Evolutionary conservation across 192 early-diverging fungal species (phyloP).

Genomic region (Rhizophagus sp.): DNA sequence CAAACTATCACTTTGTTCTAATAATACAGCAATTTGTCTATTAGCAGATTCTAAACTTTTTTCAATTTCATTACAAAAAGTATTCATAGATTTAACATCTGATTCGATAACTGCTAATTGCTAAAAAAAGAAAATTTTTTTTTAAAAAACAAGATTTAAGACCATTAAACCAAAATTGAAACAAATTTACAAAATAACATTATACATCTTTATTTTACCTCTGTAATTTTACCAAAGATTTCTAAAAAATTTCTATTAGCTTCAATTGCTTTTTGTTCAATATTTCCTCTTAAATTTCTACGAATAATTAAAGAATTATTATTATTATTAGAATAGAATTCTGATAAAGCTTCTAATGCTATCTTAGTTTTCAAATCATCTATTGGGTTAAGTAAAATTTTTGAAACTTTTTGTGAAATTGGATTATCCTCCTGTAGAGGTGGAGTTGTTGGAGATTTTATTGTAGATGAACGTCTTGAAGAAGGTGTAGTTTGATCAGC

Average conservation of each 20-base stretch:
- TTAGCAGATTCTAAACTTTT: constrained; percentile 54
- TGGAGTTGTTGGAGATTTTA: constrained; percentile 21
- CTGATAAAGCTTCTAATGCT: constrained; percentile 63
- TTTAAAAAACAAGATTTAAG: no score
- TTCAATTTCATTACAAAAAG: constrained; percentile 61
- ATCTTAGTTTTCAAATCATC: constrained; percentile 64
- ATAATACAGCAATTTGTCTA: constrained; percentile 57
- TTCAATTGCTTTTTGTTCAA: constrained; percentile 56
- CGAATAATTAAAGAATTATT: constrained; percentile 50
- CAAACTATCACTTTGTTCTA: constrained; percentile 66
- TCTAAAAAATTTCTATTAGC: constrained; percentile 56
- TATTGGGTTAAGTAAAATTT: constrained; percentile 51
- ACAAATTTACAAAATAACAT: constrained; percentile 3
- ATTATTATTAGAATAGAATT: constrained; percentile 49
- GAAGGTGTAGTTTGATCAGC: neutral
- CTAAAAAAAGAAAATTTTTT: constrained; percentile 33
- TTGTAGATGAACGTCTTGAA: neutral
- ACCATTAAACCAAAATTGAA: no score
- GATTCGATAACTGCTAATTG: constrained; percentile 59
- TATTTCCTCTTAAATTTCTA: constrained; percentile 59
- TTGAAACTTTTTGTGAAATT: constrained; percentile 46
- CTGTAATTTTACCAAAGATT: constrained; percentile 57
- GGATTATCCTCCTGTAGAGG: constrained; percentile 37
- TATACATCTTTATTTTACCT: constrained; percentile 31
- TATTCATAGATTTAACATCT: constrained; percentile 61